Conservation (phyloP, 1,284 basidiomycete species). For the Somion occarium region DNA sequence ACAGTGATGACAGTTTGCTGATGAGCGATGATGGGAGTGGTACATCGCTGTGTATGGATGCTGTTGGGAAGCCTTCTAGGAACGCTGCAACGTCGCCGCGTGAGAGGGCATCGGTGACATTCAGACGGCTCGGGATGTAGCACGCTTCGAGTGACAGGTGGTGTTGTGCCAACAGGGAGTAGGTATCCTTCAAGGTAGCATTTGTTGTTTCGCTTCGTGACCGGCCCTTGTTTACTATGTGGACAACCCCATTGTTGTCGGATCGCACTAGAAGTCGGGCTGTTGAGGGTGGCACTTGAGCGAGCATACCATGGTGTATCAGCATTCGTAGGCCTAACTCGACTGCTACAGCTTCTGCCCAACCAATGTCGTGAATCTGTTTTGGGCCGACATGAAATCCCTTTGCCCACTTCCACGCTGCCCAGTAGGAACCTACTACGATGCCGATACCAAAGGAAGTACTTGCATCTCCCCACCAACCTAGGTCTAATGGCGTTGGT, state of each 20-base stretch:
- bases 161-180: conserved; percentile 18
- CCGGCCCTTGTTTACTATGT: no score
- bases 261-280: conserved; percentile 14
- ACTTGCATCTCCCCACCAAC: conserved; percentile 37
- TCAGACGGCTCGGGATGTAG: no score
- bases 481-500: conserved; percentile 25
- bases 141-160: no score
- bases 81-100: no score
- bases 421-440: conserved; percentile 26
- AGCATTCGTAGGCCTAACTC: conserved; percentile 27
- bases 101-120: no score
- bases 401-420: conserved; percentile 27
- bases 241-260: conserved; percentile 30
- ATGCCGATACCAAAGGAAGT: conserved; percentile 36
- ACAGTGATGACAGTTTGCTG: no score
- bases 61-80: no score
- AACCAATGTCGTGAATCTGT: conserved; percentile 27
- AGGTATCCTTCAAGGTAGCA: conserved; percentile 25
- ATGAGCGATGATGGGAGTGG: no score
- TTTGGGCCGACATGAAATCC: conserved; percentile 28
- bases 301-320: conserved; percentile 9
- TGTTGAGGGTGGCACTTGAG: not conserved
- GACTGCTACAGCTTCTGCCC: conserved; percentile 34
- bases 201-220: conserved; percentile 27
- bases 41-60: no score